These are phyloP conservation scores for Verticillium alfalfae DNA, from an alignment of 2,329 filamentous ascomycete species.

Conservation along the genomic window DNA sequence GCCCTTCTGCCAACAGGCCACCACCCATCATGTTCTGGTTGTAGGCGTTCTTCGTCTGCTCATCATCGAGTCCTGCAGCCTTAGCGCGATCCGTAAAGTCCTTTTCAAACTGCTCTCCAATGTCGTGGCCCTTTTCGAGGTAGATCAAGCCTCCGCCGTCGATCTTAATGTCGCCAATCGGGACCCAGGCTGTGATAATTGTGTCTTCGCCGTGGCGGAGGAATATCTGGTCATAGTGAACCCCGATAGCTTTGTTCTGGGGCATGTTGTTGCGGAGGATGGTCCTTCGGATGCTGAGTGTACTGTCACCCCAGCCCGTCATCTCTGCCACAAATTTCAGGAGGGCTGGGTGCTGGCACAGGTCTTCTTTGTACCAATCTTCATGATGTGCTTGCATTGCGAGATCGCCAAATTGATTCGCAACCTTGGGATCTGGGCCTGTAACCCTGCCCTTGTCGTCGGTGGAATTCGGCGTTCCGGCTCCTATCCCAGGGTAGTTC, in stretches of 20 bases:
- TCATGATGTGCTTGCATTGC: constrained; percentile 39
- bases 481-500: too few relatives aligned
- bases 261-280: constrained; percentile 52
- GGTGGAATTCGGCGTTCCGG: too few relatives aligned
- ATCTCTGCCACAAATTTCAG: constrained; percentile 43
- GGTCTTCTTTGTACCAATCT: constrained; percentile 37
- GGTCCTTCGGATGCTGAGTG: constrained; percentile 32
- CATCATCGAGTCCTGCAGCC: constrained; percentile 41
- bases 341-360: constrained; percentile 47
- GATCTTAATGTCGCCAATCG: constrained; percentile 46
- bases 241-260: constrained; percentile 50
- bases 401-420: too few relatives aligned
- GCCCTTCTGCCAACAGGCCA: constrained; percentile 45
- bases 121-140: constrained; percentile 37
- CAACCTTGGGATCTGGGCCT: too few relatives aligned
- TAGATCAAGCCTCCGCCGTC: constrained; percentile 56
- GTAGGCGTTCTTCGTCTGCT: constrained; percentile 45
- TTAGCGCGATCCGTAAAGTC: constrained; percentile 43
- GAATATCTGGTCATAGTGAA: constrained; percentile 58
- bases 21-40: constrained; percentile 56
- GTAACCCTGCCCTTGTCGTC: too few relatives aligned
- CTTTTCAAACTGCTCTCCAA: constrained; percentile 34
- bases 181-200: constrained; percentile 51
- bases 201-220: constrained; percentile 48
- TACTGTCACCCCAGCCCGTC: constrained; percentile 47